phyloP scores from a whole-genome alignment of 1,284 basidiomycete species.

The Austropuccinia psidii region DNA sequence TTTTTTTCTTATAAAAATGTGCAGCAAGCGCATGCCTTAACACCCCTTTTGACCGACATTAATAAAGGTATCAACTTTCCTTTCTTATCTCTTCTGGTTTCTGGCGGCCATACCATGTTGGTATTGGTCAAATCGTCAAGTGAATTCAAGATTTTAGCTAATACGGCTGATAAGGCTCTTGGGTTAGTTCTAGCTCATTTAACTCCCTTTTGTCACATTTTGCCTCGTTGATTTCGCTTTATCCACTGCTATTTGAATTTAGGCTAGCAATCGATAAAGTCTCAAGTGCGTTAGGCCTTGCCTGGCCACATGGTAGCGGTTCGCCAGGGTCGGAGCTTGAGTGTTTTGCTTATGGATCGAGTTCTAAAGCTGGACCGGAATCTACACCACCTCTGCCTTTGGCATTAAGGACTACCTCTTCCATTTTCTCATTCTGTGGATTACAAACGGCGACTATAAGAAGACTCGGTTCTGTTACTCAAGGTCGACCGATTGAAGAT shows the following conservation, averaged over 20 bases:
- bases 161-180: constrained; percentile 66
- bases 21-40: constrained; percentile 89
- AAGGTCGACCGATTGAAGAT: background rate
- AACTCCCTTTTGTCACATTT: too few species aligned
- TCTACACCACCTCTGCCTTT: background rate
- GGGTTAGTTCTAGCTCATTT: constrained; percentile 50
- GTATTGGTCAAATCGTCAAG: constrained; percentile 60
- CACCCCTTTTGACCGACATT: constrained; percentile 62
- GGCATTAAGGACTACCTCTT: constrained; percentile 9
- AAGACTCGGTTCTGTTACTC: background rate
- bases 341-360: background rate
- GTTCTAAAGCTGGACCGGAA: background rate
- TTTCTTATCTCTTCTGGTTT: constrained; percentile 76
- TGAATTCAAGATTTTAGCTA: constrained; percentile 64
- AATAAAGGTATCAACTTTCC: constrained; percentile 61
- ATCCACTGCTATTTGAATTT: background rate
- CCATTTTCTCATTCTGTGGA: constrained; percentile 24
- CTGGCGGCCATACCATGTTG: constrained; percentile 83
- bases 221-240: background rate
- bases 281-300: background rate
- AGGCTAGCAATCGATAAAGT: constrained; percentile 26
- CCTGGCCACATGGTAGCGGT: background rate
- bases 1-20: background rate
- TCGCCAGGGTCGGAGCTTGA: constrained; percentile 24
- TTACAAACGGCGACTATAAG: constrained; percentile 13